Evolutionary conservation across 1,284 basidiomycete genomes (phyloP).

Genomic region (Amylostereum chailletii): DNA sequence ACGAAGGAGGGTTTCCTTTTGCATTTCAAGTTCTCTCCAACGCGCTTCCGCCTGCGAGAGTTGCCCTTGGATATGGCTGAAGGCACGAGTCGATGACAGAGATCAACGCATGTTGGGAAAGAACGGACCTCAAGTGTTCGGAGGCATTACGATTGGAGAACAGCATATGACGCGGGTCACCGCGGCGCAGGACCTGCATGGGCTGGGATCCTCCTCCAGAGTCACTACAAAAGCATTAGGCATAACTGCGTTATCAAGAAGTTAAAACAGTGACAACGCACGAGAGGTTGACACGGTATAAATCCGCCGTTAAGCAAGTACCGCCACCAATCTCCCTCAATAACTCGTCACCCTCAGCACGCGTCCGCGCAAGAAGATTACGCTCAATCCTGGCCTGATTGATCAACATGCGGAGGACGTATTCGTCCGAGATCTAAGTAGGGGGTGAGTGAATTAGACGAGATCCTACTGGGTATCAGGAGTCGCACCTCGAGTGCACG

Average conservation of each 20-base stretch:
- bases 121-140: no score
- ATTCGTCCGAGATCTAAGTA: constrained; percentile 62
- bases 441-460: background rate
- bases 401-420: constrained; percentile 78
- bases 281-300: constrained; percentile 50
- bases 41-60: constrained; percentile 13
- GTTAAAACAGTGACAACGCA: constrained; percentile 8
- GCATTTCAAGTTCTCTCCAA: constrained; percentile 5
- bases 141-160: constrained; percentile 19
- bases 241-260: background rate
- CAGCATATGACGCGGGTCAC: constrained; percentile 38
- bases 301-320: constrained; percentile 52
- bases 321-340: constrained; percentile 39
- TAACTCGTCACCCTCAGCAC: constrained; percentile 48
- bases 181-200: constrained; percentile 25
- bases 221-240: constrained; percentile 32
- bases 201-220: constrained; percentile 47
- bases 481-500: constrained; percentile 72
- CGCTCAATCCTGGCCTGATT: constrained; percentile 70
- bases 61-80: constrained; percentile 7
- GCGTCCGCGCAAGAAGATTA: constrained; percentile 54
- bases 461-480: background rate
- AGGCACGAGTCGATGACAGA: background rate
- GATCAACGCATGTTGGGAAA: background rate
- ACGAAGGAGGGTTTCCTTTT: constrained; percentile 4